Percentiles rank a stretch among this genome's conserved stretches.
phyloP scores from a whole-genome alignment of 164 flowering plant species.

The Hamamelis virginiana region DNA sequence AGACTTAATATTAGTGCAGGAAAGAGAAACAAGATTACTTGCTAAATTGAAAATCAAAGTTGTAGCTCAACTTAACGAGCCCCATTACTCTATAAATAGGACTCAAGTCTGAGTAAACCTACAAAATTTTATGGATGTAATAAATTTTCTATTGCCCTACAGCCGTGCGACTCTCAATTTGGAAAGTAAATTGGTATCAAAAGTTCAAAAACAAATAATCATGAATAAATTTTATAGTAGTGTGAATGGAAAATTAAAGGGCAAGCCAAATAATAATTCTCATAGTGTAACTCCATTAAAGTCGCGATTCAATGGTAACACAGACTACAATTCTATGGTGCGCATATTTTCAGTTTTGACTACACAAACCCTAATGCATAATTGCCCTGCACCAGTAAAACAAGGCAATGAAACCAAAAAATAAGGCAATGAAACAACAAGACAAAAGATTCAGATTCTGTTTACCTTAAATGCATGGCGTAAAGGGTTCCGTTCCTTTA shows the following conservation, averaged over 20 bases:
- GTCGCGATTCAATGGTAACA: background rate
- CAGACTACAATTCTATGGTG: background rate
- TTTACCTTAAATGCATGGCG: conserved; percentile 86
- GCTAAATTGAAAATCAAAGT: background rate
- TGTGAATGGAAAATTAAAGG: no score
- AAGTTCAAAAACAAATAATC: background rate
- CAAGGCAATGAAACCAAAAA: background rate
- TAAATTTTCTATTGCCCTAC: no score
- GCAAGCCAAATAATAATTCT: no score
- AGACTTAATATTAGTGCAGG: background rate
- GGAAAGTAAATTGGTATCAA: background rate
- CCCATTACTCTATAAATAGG: background rate
- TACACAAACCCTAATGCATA: no score
- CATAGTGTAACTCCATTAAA: background rate
- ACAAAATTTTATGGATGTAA: background rate
- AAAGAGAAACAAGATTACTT: background rate
- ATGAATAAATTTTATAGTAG: background rate
- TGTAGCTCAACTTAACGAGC: background rate
- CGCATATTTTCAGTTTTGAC: background rate
- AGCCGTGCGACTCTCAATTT: background rate
- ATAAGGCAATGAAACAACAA: background rate
- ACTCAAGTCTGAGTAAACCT: background rate
- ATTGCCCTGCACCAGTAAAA: no score
- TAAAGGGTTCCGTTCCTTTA: conserved; percentile 85
- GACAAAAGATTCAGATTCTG: background rate